Percentiles rank a stretch among this genome's conserved stretches.
Evolutionary conservation across 1,284 basidiomycete genomes (phyloP).

Genomic region (Ustilago nuda): DNA sequence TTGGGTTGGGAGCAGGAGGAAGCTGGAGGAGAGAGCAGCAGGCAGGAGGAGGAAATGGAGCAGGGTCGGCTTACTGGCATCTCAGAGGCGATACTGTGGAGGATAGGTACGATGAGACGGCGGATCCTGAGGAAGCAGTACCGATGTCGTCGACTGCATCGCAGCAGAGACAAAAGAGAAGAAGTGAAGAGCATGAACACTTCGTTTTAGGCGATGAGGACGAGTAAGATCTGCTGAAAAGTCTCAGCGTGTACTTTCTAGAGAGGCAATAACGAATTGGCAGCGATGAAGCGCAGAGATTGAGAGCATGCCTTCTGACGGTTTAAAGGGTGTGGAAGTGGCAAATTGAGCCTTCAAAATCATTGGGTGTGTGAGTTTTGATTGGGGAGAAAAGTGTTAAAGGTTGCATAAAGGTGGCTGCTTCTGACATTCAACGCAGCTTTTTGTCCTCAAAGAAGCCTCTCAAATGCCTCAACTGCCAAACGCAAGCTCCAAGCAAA

Average conservation of each 20-base stretch:
- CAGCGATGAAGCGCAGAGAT: not conserved
- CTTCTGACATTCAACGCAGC: conserved; percentile 46
- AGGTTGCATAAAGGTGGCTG: not conserved
- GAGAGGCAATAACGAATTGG: not conserved
- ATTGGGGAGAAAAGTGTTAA: not conserved
- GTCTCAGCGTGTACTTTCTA: not conserved
- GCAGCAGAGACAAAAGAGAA: conserved; percentile 7
- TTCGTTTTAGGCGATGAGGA: conserved; percentile 55
- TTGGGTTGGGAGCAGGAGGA: not conserved
- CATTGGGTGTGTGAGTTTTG: not conserved
- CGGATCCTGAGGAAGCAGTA: conserved; percentile 9
- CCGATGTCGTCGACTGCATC: not conserved
- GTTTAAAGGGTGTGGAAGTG: not conserved
- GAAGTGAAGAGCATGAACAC: conserved; percentile 24
- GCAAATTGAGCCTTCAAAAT: not conserved
- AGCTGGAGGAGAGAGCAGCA: not conserved
- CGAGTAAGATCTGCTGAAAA: not conserved
- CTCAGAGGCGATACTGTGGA: conserved; percentile 15
- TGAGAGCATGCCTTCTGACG: not conserved
- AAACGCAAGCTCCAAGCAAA: conserved; percentile 84
- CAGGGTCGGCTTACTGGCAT: conserved; percentile 18
- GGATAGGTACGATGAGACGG: conserved; percentile 3
- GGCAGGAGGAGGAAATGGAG: conserved; percentile 2
- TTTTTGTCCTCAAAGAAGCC: conserved; percentile 68
- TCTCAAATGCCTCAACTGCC: conserved; percentile 88